phyloP scores from a whole-genome alignment of 345 rosid species.

The Syzygium aqueum region DNA sequence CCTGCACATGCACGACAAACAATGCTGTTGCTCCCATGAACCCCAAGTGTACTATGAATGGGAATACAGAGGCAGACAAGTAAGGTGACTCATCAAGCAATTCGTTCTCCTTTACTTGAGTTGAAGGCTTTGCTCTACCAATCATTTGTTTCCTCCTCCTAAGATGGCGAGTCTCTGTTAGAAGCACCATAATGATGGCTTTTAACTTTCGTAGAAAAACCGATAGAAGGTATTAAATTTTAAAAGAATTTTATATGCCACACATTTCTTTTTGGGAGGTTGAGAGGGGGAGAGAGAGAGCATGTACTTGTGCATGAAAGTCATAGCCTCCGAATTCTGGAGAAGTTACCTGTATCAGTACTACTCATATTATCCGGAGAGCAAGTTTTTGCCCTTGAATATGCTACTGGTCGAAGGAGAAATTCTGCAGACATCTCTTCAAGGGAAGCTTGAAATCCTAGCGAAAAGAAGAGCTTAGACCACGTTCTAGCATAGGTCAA shows the following conservation, averaged over 20 bases:
- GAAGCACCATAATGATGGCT: not conserved
- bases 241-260: not conserved
- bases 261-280: not conserved
- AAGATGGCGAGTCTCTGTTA: constrained; percentile 33
- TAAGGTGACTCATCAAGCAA: constrained; percentile 25
- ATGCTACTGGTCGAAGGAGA: constrained; percentile 16
- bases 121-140: constrained; percentile 12
- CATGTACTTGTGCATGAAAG: constrained; percentile 2
- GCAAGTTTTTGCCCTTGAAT: not conserved
- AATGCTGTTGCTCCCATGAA: constrained; percentile 73
- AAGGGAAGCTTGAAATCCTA: constrained; percentile 53
- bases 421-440: constrained; percentile 25
- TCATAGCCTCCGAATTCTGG: not conserved
- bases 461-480: constrained; percentile 39
- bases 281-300: constrained; percentile 22
- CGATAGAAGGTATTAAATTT: not conserved
- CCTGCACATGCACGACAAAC: constrained; percentile 94
- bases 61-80: constrained; percentile 42
- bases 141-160: constrained; percentile 41
- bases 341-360: not conserved
- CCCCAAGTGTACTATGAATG: constrained; percentile 60
- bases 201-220: not conserved
- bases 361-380: not conserved
- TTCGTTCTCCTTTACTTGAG: constrained; percentile 6
- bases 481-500: constrained; percentile 42